Conservation (phyloP, 352 stramenopile species). For the Hyphochytrium catenoides region DNA sequence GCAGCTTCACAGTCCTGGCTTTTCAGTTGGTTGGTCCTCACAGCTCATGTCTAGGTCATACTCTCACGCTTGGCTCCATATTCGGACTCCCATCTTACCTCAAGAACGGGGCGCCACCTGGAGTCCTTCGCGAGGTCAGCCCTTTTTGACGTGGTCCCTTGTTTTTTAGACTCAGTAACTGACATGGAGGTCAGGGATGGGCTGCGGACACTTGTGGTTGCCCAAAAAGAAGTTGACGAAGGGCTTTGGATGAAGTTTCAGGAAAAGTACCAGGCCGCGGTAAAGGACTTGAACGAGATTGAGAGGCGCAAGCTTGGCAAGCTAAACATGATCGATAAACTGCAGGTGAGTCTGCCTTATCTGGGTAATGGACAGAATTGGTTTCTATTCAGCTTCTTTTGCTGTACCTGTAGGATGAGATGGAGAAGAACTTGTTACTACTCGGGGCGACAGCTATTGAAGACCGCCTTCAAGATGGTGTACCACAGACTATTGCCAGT, state of each 20-base stretch:
- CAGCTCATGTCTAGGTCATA: no score
- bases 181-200: no score
- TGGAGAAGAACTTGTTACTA: slow-evolving; percentile 44
- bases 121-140: slow-evolving; percentile 60
- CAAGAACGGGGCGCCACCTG: slow-evolving; percentile 36
- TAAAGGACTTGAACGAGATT: slow-evolving; percentile 2
- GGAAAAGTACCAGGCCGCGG: slow-evolving; percentile 8
- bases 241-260: slow-evolving; percentile 6
- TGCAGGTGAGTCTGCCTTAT: slow-evolving; percentile 1
- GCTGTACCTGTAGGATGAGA: slow-evolving; percentile 28
- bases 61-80: slow-evolving; percentile 32
- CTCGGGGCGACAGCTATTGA: slow-evolving; percentile 60
- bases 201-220: slow-evolving; percentile 59
- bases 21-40: no score
- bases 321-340: not conserved
- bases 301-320: slow-evolving; percentile 6
- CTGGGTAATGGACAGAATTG: no score
- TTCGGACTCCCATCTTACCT: slow-evolving; percentile 11
- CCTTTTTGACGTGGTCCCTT: no score
- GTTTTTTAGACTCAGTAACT: no score
- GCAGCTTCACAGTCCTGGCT: no score
- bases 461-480: slow-evolving; percentile 48
- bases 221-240: slow-evolving; percentile 7
- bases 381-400: slow-evolving; percentile 2
- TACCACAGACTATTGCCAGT: slow-evolving; percentile 46